These are phyloP conservation scores for Neopestalotiopsis sp. DNA, from an alignment of 2,329 filamentous ascomycete genomes.

Conservation along the genomic window DNA sequence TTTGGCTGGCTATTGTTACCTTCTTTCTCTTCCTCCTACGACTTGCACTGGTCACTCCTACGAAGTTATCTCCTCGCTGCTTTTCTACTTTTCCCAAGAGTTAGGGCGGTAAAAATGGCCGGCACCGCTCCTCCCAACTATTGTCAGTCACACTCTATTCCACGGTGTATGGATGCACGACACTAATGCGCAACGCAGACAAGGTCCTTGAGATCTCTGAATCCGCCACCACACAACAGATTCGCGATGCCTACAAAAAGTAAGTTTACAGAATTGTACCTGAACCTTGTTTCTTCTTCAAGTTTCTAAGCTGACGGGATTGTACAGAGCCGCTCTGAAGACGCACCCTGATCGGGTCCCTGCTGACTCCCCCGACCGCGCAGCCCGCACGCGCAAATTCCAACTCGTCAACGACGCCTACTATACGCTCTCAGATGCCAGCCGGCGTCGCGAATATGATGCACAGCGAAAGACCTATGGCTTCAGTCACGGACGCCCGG, in stretches of 20 bases:
- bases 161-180: conserved; percentile 22
- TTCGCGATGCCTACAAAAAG: conserved; percentile 95
- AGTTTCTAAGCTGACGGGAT: not conserved
- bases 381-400: conserved; percentile 82
- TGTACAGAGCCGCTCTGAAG: conserved; percentile 78
- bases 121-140: conserved; percentile 58
- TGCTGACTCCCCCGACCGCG: conserved; percentile 80
- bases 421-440: conserved; percentile 83
- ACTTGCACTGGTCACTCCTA: not conserved
- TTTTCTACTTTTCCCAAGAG: conserved; percentile 1
- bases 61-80: not conserved
- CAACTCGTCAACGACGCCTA: conserved; percentile 93
- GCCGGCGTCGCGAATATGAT: conserved; percentile 84
- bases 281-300: too few relatives aligned
- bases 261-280: conserved; percentile 36
- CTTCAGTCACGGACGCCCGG: conserved; percentile 35
- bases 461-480: conserved; percentile 66
- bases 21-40: not conserved
- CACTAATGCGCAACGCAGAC: conserved; percentile 54
- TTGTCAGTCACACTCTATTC: conserved; percentile 48
- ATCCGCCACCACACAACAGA: conserved; percentile 78
- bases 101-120: conserved; percentile 39
- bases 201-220: conserved; percentile 74
- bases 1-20: not conserved
- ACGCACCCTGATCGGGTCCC: conserved; percentile 93